Evolutionary conservation across 1,284 basidiomycete species (phyloP), one percentile per base, ranked within the genome.

Genomic region (Rhodotorula sp.): DNA sequence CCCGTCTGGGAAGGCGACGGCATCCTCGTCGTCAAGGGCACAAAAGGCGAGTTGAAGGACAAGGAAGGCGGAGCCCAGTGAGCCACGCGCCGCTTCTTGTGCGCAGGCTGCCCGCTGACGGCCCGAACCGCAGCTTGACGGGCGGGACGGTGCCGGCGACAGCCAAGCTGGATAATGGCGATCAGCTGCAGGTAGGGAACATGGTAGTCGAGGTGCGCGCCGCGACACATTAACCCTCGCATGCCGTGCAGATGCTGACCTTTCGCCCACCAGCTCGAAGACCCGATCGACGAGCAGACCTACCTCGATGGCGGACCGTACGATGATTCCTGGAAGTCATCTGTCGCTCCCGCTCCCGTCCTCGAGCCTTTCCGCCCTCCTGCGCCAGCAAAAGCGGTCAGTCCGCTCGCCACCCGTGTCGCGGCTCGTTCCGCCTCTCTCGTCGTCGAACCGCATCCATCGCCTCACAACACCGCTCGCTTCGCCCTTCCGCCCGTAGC

Each of bases 171-270:
- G 47, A 39, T 19, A n/a, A 84, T 66, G 88, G 87, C 13, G 83
- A 82, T 56, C 84, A 86, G 52, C 82, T 91, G 62, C 81, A 77
- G 11, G 79, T 93, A 11, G 86, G 87, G 2, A 85, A 84, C 47
- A 90, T 88, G 78, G 90, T 92, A 52, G 81, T 91, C 30, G 85
- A 87, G 73, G 81, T 90, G 5, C 20, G 67, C 24, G 0, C n/a
- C 19, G 27, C 17, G 4, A 4, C 8, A 8, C 36, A 36, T 13
- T 36, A 13, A 36, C 49, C 17, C 49, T 52, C 27, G n/a, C 17
- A 13, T 5, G 19, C 22, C 5, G 7, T 11, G 36, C 22, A 22
- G 1, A 20, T 22, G 20, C 34, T 74, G 47, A 80, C 72, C 71
- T 80, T 46, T 90, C 91, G 17, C 82, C 91, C 62, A 17, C 9